Conservation (phyloP, 306 rosid species). For the Lotus japonicus region DNA sequence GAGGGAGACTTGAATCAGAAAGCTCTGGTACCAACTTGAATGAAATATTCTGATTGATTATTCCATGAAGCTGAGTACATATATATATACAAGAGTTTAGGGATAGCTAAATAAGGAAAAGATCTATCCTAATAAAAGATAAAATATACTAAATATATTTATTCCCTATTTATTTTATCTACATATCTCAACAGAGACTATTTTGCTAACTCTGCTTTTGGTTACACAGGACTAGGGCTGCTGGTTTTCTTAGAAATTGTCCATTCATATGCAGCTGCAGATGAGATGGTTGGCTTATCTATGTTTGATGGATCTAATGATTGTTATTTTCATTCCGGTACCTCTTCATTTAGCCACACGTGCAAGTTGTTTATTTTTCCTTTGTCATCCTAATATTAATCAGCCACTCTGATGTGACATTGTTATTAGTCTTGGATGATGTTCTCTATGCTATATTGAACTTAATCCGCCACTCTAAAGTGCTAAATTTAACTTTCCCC, state of each 20-base stretch:
- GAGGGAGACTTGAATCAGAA: too few relatives aligned
- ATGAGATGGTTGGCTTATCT: constrained; percentile 95
- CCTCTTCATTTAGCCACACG: constrained; percentile 18
- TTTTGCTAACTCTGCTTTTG: constrained; percentile 20
- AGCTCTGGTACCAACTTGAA: too few relatives aligned
- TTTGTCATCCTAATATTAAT: constrained; percentile 3
- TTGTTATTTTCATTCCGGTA: constrained; percentile 90
- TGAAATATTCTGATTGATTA: too few relatives aligned
- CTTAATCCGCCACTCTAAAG: not conserved
- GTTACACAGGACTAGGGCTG: constrained; percentile 65
- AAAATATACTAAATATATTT: too few relatives aligned
- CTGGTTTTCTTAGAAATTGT: constrained; percentile 87
- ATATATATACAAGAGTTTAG: too few relatives aligned
- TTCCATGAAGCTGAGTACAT: too few relatives aligned
- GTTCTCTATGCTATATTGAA: not conserved
- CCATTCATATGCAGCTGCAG: constrained; percentile 95
- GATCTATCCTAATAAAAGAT: too few relatives aligned
- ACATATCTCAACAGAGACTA: too few relatives aligned
- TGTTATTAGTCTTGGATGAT: not conserved
- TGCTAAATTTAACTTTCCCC: not conserved
- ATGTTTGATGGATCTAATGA: constrained; percentile 92
- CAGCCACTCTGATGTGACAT: constrained; percentile 2
- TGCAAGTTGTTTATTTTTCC: constrained; percentile 6
- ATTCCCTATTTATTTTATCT: too few relatives aligned
- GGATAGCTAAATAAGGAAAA: too few relatives aligned